Evolutionary conservation across 1,139 yeast species (phyloP).

Genomic region (Saccharomyces hybrid): DNA sequence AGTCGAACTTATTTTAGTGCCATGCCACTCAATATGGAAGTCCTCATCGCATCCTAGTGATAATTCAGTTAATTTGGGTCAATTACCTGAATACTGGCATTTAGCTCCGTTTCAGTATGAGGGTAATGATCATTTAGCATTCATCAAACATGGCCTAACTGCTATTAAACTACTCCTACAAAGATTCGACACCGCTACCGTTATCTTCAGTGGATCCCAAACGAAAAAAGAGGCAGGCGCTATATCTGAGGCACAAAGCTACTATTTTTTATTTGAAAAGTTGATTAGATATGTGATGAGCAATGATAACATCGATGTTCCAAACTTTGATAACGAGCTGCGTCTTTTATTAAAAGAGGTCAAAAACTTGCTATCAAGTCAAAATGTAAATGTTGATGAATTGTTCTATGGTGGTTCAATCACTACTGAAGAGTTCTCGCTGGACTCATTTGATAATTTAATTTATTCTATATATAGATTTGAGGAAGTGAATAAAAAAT

Average conservation of each 20-base stretch:
- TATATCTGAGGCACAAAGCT: conserved; percentile 55
- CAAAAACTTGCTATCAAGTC: conserved; percentile 2
- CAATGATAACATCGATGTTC: conserved; percentile 5
- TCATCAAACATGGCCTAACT: conserved; percentile 51
- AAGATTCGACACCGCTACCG: conserved; percentile 28
- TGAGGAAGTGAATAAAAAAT: conserved; percentile 39
- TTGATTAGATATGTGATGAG: conserved; percentile 13
- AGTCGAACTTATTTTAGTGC: conserved; percentile 45
- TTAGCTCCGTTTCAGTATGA: conserved; percentile 60
- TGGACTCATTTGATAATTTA: conserved; percentile 78
- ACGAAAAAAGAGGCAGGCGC: conserved; percentile 50
- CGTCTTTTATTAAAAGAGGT: conserved; percentile 5
- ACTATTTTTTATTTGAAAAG: conserved; percentile 31
- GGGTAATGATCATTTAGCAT: conserved; percentile 60
- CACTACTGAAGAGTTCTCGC: conserved; percentile 56
- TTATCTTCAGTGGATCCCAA: conserved; percentile 67
- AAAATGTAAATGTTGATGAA: conserved; percentile 9
- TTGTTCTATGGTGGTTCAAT: conserved; percentile 15
- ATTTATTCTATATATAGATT: conserved; percentile 55
- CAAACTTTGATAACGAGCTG: conserved; percentile 12
- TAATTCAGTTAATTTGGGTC: conserved; percentile 35
- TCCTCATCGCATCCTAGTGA: conserved; percentile 14
- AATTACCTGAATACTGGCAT: conserved; percentile 47
- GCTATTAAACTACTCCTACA: conserved; percentile 33
- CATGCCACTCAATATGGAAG: conserved; percentile 66